phyloP scores from a whole-genome alignment of 1,284 basidiomycete species.

The Meira nashicola region DNA sequence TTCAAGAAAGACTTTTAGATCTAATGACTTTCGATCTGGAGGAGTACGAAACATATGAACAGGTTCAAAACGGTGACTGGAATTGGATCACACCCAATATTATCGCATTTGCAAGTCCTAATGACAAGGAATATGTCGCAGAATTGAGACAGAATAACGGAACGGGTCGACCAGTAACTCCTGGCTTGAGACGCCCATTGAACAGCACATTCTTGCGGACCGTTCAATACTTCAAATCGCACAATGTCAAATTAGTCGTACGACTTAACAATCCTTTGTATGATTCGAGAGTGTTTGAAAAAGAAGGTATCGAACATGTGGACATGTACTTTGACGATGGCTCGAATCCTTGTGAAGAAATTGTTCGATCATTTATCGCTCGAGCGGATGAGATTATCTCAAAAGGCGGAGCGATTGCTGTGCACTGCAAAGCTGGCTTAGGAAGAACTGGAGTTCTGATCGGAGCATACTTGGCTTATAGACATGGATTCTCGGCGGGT shows the following conservation, averaged over 20 bases:
- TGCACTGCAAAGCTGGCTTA: slow-evolving; percentile 85
- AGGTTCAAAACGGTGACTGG: slow-evolving; percentile 70
- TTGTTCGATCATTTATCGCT: slow-evolving; percentile 82
- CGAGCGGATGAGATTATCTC: slow-evolving; percentile 73
- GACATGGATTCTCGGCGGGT: slow-evolving; percentile 95
- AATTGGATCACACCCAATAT: slow-evolving; percentile 70
- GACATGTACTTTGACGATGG: slow-evolving; percentile 91
- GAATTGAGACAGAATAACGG: slow-evolving; percentile 21
- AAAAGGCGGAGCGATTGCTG: slow-evolving; percentile 72
- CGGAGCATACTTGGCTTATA: slow-evolving; percentile 91
- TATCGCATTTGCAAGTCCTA: slow-evolving; percentile 87
- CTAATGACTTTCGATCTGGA: slow-evolving; percentile 78
- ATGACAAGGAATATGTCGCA: slow-evolving; percentile 45
- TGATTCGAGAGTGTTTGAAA: slow-evolving; percentile 75
- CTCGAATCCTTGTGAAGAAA: slow-evolving; percentile 92
- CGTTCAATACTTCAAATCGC: slow-evolving; percentile 82
- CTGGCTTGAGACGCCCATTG: slow-evolving; percentile 65
- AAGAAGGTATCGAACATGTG: slow-evolving; percentile 80
- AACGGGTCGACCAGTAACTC: slow-evolving; percentile 47
- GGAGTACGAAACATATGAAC: slow-evolving; percentile 81
- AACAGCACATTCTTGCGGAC: slow-evolving; percentile 65
- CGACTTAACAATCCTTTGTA: slow-evolving; percentile 93
- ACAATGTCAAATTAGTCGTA: slow-evolving; percentile 83
- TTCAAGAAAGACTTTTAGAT: slow-evolving; percentile 79
- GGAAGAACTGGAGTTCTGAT: slow-evolving; percentile 91